Conservation (phyloP, 495 filamentous ascomycete species). For the Daldinia loculata region DNA sequence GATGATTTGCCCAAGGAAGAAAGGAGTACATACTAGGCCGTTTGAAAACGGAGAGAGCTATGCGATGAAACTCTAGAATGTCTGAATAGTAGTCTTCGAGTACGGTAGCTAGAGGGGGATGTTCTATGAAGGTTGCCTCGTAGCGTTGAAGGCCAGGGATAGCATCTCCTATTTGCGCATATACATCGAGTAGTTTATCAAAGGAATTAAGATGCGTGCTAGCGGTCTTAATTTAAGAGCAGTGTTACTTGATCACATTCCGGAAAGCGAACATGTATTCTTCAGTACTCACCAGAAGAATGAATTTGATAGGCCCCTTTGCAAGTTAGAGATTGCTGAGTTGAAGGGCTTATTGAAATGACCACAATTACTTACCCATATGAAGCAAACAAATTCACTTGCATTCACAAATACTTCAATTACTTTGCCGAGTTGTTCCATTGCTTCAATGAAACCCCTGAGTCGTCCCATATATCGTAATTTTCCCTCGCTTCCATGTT, state of each 20-base stretch:
- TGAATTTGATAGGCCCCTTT: neutral
- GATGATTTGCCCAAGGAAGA: neutral
- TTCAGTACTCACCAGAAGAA: neutral
- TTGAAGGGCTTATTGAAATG: neutral
- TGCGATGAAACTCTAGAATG: neutral
- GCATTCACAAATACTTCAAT: neutral
- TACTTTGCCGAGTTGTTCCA: neutral
- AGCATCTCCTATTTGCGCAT: neutral
- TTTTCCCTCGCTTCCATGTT: neutral
- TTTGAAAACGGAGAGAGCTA: neutral
- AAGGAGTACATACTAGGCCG: neutral
- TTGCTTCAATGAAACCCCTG: neutral
- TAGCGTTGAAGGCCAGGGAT: neutral
- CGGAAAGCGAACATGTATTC: too few relatives aligned
- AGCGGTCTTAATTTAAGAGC: neutral
- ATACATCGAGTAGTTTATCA: neutral
- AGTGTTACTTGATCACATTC: too few relatives aligned
- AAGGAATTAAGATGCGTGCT: neutral
- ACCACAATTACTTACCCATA: neutral
- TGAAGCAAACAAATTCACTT: neutral
- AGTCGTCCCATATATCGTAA: neutral
- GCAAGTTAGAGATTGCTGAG: too few relatives aligned
- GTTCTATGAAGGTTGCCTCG: neutral
- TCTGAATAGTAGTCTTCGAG: slow-evolving; percentile 1
- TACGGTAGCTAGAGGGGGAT: neutral